Evolutionary conservation across 1,284 basidiomycete genomes (phyloP).

Genomic region (Bjerkandera adusta): DNA sequence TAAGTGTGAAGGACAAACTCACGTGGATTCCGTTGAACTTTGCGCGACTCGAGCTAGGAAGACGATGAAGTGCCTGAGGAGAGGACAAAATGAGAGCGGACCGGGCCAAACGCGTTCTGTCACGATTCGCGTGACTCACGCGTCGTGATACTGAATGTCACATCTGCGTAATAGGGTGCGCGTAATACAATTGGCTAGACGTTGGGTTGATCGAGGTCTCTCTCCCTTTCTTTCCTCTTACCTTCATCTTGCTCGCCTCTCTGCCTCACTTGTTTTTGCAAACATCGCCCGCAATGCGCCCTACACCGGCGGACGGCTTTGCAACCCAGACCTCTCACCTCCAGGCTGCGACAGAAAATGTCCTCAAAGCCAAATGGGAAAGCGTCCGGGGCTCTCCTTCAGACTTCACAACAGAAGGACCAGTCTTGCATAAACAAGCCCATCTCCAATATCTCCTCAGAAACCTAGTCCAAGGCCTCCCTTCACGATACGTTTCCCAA

Average conservation of each 20-base stretch:
- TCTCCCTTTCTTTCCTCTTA: background rate
- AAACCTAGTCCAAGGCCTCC: slow-evolving; percentile 75
- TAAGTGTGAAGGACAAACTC: no score
- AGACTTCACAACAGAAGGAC: slow-evolving; percentile 12
- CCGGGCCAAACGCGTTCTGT: background rate
- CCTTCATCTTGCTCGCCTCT: background rate
- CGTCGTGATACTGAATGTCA: background rate
- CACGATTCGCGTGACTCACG: background rate
- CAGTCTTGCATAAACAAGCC: slow-evolving; percentile 48
- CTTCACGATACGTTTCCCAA: slow-evolving; percentile 72
- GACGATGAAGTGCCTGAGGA: no score
- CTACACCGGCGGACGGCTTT: slow-evolving; percentile 53
- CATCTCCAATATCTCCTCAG: slow-evolving; percentile 72
- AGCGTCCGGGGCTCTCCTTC: slow-evolving; percentile 27
- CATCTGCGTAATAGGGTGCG: no score
- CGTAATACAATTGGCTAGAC: no score
- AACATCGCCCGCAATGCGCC: slow-evolving; percentile 2
- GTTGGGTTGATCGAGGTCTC: background rate
- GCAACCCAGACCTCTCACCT: slow-evolving; percentile 61
- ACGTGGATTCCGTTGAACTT: no score
- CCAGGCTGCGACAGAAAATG: slow-evolving; percentile 68
- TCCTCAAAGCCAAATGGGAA: slow-evolving; percentile 49
- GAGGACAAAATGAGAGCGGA: no score
- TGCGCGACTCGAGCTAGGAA: no score
- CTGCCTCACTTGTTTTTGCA: background rate